Percentiles rank a stretch among this genome's conserved stretches.
Conservation (phyloP, 2,329 filamentous ascomycete genomes). For the Graphilbum sp. region DNA sequence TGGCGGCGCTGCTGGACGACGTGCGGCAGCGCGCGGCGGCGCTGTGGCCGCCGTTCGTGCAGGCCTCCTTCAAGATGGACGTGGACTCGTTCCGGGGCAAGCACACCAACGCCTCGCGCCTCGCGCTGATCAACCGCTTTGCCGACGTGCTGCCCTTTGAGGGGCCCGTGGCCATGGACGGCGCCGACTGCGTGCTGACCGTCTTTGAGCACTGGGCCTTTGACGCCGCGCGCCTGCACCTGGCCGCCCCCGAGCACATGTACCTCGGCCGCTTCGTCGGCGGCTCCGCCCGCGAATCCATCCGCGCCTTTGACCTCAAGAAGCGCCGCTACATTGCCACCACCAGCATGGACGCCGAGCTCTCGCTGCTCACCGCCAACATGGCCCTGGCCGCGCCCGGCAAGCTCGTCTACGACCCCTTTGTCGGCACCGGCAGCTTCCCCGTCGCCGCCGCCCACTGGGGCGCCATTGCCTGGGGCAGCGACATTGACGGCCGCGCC, state of each 20-base stretch:
- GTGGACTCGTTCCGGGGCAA: constrained; percentile 71
- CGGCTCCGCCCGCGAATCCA: constrained; percentile 47
- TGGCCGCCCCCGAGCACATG: constrained; percentile 40
- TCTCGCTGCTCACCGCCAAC: constrained; percentile 83
- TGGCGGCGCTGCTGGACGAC: constrained; percentile 51
- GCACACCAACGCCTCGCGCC: constrained; percentile 44
- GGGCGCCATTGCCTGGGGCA: constrained; percentile 67
- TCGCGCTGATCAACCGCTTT: constrained; percentile 70
- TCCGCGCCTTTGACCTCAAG: constrained; percentile 73
- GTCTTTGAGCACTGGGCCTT: constrained; percentile 70
- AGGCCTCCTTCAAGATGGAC: constrained; percentile 63
- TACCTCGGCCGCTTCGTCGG: constrained; percentile 61
- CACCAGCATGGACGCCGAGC: constrained; percentile 92
- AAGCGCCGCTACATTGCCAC: constrained; percentile 88
- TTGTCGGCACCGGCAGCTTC: constrained; percentile 90
- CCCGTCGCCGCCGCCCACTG: constrained; percentile 82
- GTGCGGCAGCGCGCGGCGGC: constrained; percentile 41
- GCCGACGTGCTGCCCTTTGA: constrained; percentile 53
- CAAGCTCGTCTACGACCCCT: constrained; percentile 84
- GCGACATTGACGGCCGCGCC: constrained; percentile 84
- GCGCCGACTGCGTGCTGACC: constrained; percentile 57
- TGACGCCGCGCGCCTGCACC: constrained; percentile 23
- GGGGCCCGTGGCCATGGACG: constrained; percentile 62
- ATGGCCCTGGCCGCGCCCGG: constrained; percentile 69
- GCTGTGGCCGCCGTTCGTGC: constrained; percentile 50